Base-by-base conservation (phyloP, 2,329 filamentous ascomycete genomes). In the Pseudogymnoascus sp. region DNA sequence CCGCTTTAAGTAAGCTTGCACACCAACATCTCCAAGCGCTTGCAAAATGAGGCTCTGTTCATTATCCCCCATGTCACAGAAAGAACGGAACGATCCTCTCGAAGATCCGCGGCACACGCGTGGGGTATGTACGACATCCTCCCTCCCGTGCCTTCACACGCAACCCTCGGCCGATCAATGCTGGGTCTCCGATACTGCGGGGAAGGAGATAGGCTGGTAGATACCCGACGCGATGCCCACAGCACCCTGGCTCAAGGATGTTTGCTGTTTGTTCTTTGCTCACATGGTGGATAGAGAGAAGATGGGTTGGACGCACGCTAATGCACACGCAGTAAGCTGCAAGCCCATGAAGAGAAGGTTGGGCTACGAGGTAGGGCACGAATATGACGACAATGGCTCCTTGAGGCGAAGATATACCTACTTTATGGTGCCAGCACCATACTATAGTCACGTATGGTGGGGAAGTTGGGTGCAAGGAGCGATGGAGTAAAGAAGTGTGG, bases 281-380 rank as follows among this genome's bases (percentile, higher is more conserved):
- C 26, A 33, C 49, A 55, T 55, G 49, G 49, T 14, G 12, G 29
- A 33, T 33, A 7, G 16, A 19, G 10, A 19, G 49, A 33, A 33
- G 29, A 33, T 12, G n/a, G 49, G 29, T n/a, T 2, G 26, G 16
- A 10, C 29, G 6, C 16, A 33, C 26, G 49, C 49, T 55, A 55
- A 33, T 55, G 49, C 43, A 49, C 43, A 49, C 1, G 10, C n/a
- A 19, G 49, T 21, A 33, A 21, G 49, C 10, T 55, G 8, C 29
- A 55, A 33, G n/a, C 49, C 16, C 49, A 55, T 55, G 49, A 33
- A 33, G 26, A 55, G 49, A 55, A 33, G 29, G 49, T 55, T 55
- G 49, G 49, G 49, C 43, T 26, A 29, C 43, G 43, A 49, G 1
- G 43, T 49, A 49, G 43, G 43, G 43, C 49, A 55, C 7, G 14